Base-by-base conservation (phyloP, 140 eudicot species). In the Flaveria floridana region DNA sequence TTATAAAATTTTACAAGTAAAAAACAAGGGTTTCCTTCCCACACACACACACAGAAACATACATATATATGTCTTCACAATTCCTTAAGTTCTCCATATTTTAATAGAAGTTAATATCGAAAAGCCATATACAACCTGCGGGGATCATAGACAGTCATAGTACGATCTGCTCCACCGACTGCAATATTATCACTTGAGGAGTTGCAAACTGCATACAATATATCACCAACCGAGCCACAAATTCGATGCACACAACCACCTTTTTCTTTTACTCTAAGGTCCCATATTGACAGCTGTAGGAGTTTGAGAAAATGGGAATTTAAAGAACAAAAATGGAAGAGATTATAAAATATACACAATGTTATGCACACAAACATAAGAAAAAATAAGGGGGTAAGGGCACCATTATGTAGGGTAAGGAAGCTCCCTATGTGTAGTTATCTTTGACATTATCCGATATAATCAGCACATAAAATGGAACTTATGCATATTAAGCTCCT, bases 111-210 rank as follows among this genome's bases (percentile, higher is more conserved):
- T 21, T 41, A 55, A 13, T 42, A 74, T 50, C 9, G 10, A 39
- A 19, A 37, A 26, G 28, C 2, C 26, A 56, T 75, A 61, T 23
- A 20, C 19, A 20, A 91, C 97, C 96, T 89, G 71, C 97, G 88
- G 62, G 96, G 97, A 84, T 91, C 97, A 72, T 89, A 91, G 21
- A 89, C 74, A 12, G 97, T 89, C 74, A 89, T 85, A 37, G 96
- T 84, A 55, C 96, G 96, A 73, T 91, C 97, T 15, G 94, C 89
- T 77, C 97, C 97, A 57, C 91, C 96, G n/a, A 76, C 94, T 68
- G 97, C 97, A 80, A 91, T 75, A 80, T 82, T 79, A 69, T 96
- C 96, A 74, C 59, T 78, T 56, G 89, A 82, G 51, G 97, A 91
- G 52, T 56, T 73, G 80, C 87, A 78, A 41, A 87, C 89, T 50